phyloP scores from a whole-genome alignment of 2,329 filamentous ascomycete genomes.

The Botrytis byssoidea region DNA sequence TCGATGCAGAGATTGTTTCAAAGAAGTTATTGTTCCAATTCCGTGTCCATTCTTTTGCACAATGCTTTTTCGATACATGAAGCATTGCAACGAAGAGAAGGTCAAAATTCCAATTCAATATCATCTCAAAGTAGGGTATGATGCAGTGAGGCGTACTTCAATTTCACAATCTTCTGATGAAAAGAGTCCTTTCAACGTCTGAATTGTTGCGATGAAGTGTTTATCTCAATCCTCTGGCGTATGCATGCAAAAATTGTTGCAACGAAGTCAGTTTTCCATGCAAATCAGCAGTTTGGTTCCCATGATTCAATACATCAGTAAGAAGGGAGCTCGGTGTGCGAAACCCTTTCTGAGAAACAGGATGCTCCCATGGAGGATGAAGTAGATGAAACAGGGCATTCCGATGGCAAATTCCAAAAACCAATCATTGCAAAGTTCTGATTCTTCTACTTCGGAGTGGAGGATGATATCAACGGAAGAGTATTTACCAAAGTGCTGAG shows the following conservation, averaged over 20 bases:
- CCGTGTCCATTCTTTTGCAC: background rate
- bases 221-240: no score
- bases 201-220: no score
- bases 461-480: no score
- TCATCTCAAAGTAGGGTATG: background rate
- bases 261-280: background rate
- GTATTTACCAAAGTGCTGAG: no score
- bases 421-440: no score
- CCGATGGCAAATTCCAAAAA: background rate
- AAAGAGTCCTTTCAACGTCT: no score
- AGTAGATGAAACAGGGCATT: background rate
- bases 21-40: background rate
- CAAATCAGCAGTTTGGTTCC: background rate
- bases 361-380: background rate
- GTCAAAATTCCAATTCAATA: background rate
- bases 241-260: no score
- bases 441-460: no score
- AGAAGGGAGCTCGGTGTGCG: background rate
- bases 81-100: no score
- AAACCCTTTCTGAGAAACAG: background rate
- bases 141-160: background rate
- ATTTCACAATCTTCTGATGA: no score
- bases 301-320: background rate
- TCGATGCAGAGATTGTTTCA: background rate
- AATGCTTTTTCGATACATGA: no score